Evolutionary conservation across 2,329 filamentous ascomycete species (phyloP).

Genomic region (Ceratocystis diversiconidia): DNA sequence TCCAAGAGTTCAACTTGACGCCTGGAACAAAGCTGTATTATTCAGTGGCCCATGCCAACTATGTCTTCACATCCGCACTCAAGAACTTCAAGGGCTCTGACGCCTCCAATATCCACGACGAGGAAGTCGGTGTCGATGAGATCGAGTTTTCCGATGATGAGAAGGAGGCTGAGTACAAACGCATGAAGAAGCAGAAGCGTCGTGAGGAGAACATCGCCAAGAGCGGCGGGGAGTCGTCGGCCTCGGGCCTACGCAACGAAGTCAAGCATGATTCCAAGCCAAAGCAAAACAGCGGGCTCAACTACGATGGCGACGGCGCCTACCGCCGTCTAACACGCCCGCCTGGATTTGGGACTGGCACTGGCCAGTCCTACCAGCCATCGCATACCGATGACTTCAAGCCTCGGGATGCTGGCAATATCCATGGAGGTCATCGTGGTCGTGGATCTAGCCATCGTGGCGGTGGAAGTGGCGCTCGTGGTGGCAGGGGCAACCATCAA

Average conservation of each 20-base stretch:
- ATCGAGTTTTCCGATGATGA: slow-evolving; percentile 96
- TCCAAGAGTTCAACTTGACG: slow-evolving; percentile 52
- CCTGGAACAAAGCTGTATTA: slow-evolving; percentile 62
- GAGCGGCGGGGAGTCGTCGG: slow-evolving; percentile 21
- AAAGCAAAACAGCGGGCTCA: slow-evolving; percentile 33
- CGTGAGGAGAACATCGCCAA: slow-evolving; percentile 28
- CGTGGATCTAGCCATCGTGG: neutral
- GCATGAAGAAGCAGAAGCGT: slow-evolving; percentile 52
- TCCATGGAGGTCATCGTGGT: slow-evolving; percentile 25
- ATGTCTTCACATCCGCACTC: slow-evolving; percentile 74
- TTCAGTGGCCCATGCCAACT: slow-evolving; percentile 60
- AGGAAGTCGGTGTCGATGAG: slow-evolving; percentile 75
- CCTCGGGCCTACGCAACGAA: slow-evolving; percentile 25
- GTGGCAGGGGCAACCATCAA: slow-evolving; percentile 24
- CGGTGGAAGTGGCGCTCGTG: neutral
- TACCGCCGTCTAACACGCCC: slow-evolving; percentile 61
- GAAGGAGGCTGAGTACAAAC: slow-evolving; percentile 71
- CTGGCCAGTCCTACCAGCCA: slow-evolving; percentile 28
- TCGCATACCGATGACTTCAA: neutral
- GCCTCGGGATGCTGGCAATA: neutral
- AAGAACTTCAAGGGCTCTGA: slow-evolving; percentile 75
- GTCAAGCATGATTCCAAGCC: slow-evolving; percentile 30
- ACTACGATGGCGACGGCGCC: slow-evolving; percentile 57
- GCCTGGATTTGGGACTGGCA: slow-evolving; percentile 42
- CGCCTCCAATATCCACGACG: slow-evolving; percentile 87